A percentile compares a stretch with the other conserved stretches of the same genome.
phyloP scores from a whole-genome alignment of 2,329 filamentous ascomycete species.

The Tolypocladium capitatum region DNA sequence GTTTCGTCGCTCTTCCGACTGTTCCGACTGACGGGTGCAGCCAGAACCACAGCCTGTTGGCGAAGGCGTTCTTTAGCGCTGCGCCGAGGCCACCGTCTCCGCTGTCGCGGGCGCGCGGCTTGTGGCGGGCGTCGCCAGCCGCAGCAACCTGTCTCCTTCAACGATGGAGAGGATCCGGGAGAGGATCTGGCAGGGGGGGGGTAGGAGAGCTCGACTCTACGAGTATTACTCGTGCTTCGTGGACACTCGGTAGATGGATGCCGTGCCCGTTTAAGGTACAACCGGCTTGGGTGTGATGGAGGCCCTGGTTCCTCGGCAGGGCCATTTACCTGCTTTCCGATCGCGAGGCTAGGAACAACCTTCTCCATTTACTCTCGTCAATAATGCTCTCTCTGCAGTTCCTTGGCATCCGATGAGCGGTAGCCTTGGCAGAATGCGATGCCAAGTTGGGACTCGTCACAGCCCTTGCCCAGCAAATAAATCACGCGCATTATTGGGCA shows the following conservation, averaged over 20 bases:
- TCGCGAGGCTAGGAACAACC: not conserved
- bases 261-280: not conserved
- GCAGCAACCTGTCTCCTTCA: not conserved
- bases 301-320: too few relatives aligned
- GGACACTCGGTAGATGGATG: not conserved
- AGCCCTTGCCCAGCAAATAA: not conserved
- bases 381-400: too few relatives aligned
- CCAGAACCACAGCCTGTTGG: conserved; percentile 2
- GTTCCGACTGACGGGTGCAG: not conserved
- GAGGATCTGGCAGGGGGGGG: too few relatives aligned
- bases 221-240: too few relatives aligned
- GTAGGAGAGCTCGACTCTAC: not conserved
- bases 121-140: not conserved
- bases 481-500: not conserved
- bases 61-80: conserved; percentile 3
- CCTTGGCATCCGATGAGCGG: not conserved
- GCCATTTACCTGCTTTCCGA: not conserved
- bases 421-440: not conserved
- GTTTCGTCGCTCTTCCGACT: not conserved
- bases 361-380: not conserved
- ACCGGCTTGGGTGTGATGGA: not conserved
- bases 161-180: not conserved
- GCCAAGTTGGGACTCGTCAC: too few relatives aligned
- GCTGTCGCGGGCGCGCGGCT: not conserved
- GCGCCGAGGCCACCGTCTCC: not conserved